Conservation (phyloP, 2,329 filamentous ascomycete species). For the Aspergillus caelatus region DNA sequence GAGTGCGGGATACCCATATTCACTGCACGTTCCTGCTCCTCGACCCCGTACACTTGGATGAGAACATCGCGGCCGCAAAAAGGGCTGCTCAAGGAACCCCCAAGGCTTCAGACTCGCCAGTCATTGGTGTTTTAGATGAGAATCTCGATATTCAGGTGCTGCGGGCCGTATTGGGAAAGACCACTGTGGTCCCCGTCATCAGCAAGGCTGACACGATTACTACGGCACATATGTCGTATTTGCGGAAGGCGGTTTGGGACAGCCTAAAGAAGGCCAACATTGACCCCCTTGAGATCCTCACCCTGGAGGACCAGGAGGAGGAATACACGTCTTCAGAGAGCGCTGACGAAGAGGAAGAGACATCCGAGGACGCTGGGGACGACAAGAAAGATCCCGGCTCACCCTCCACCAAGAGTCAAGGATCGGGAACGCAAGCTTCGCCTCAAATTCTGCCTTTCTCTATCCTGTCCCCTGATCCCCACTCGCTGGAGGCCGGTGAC, state of each 20-base stretch:
- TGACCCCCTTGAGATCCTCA: constrained; percentile 84
- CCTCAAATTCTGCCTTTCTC: constrained; percentile 81
- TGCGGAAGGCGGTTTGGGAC: constrained; percentile 89
- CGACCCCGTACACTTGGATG: constrained; percentile 82
- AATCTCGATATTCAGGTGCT: constrained; percentile 89
- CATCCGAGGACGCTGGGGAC: constrained; percentile 31
- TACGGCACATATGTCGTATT: constrained; percentile 86
- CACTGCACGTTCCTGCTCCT: constrained; percentile 92
- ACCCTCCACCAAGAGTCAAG: constrained; percentile 35
- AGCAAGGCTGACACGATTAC: constrained; percentile 97
- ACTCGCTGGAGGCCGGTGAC: constrained; percentile 60
- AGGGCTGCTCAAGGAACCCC: constrained; percentile 58
- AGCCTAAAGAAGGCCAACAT: constrained; percentile 83
- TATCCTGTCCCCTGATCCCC: constrained; percentile 89
- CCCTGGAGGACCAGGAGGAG: constrained; percentile 74
- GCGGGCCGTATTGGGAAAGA: constrained; percentile 85
- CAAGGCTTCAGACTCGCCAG: constrained; percentile 44
- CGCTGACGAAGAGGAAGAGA: constrained; percentile 49
- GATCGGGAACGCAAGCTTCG: constrained; percentile 38
- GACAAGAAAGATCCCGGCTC: constrained; percentile 23
- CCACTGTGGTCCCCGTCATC: constrained; percentile 91
- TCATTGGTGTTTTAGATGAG: constrained; percentile 75
- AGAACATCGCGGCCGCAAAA: constrained; percentile 72
- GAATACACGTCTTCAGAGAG: constrained; percentile 56
- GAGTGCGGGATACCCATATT: constrained; percentile 93